phyloP scores from a whole-genome alignment of 352 stramenopile genomes.

The Globisporangium nunn region DNA sequence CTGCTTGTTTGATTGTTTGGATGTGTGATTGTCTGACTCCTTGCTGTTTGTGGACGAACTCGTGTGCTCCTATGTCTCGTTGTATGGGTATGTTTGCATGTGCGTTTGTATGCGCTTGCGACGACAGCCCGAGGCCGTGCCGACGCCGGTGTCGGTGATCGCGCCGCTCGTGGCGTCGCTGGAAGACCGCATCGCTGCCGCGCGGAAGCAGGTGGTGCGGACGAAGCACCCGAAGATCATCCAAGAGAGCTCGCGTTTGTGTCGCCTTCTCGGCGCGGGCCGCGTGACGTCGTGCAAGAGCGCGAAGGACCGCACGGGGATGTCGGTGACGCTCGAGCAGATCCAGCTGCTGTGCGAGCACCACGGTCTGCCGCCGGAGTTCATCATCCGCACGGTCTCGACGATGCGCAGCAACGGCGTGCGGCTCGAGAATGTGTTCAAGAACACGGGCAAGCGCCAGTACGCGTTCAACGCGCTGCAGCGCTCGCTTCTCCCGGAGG shows the following conservation, averaged over 20 bases:
- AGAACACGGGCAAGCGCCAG: slow-evolving; percentile 72
- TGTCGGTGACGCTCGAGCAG: slow-evolving; percentile 94
- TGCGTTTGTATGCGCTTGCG: background rate
- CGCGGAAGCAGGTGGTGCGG: slow-evolving; percentile 65
- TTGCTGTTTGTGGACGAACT: background rate
- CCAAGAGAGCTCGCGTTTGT: slow-evolving; percentile 54
- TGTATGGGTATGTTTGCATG: background rate
- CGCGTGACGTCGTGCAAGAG: slow-evolving; percentile 93
- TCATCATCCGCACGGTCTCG: slow-evolving; percentile 52
- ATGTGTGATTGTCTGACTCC: no score
- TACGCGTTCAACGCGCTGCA: slow-evolving; percentile 75
- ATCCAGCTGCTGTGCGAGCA: slow-evolving; percentile 52
- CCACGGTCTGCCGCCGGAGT: slow-evolving; percentile 50
- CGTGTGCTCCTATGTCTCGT: background rate
- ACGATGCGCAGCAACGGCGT: slow-evolving; percentile 76
- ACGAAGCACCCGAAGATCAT: slow-evolving; percentile 77
- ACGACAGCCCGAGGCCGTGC: slow-evolving; percentile 32
- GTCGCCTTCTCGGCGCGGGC: slow-evolving; percentile 81
- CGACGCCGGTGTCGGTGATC: slow-evolving; percentile 34
- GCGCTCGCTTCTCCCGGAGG: slow-evolving; percentile 64
- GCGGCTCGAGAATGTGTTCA: slow-evolving; percentile 61
- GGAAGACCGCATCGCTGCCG: slow-evolving; percentile 40
- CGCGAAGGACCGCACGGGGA: slow-evolving; percentile 94
- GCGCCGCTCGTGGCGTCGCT: slow-evolving; percentile 35
- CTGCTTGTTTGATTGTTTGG: no score